Base-by-base conservation (phyloP, 805 yeast genomes). In the Lipomyces sp. region DNA sequence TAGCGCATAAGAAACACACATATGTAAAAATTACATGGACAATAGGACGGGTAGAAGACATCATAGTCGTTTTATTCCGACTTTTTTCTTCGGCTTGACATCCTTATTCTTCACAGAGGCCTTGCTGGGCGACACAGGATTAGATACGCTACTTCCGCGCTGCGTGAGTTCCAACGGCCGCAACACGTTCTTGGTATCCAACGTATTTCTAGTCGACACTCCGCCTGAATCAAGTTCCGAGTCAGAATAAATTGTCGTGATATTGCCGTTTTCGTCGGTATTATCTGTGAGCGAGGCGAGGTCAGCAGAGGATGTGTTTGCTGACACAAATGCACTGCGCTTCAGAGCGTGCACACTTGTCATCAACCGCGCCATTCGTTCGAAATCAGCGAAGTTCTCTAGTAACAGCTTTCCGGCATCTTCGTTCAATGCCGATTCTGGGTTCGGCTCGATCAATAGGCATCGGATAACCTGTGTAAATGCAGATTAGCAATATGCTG, bases 371-470 rank as follows among this genome's bases (percentile, higher is more conserved):
- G 77, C 76, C 50, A 70, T 72, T 4, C 70, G 65, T 42, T 72
- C 76, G 50, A 73, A 75, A 48, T 65, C 69, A 6, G 60, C 70
- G 57, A 67, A 75, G 62, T 75, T 73, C 56, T 75, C 76, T 53
- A 75, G 72, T 29, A 75, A 64, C 15, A 74, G 67, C 57, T 72
- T 75, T 11, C 77, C 77, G 0, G 77, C 77, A 51, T 75, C 76
- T 53, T 75, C 76, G 57, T 75, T 75, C 53, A 75, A 66, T 6
- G 77, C 73, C 1, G 77, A 74, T 57, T 75, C 77, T 3, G 77
- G 77, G 48, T 75, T 75, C n/a, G 77, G 77, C 62, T 75, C 74
- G 24, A 75, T 73, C 11, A 75, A 66, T 15, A 75, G 64, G 59
- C 77, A 75, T 13, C 76, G 69, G 13, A 75, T 74, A n/a, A 74